Evolutionary conservation across 257 asterid genomes (phyloP), one percentile per base, ranked within the genome.

Genomic region (Plantago major): DNA sequence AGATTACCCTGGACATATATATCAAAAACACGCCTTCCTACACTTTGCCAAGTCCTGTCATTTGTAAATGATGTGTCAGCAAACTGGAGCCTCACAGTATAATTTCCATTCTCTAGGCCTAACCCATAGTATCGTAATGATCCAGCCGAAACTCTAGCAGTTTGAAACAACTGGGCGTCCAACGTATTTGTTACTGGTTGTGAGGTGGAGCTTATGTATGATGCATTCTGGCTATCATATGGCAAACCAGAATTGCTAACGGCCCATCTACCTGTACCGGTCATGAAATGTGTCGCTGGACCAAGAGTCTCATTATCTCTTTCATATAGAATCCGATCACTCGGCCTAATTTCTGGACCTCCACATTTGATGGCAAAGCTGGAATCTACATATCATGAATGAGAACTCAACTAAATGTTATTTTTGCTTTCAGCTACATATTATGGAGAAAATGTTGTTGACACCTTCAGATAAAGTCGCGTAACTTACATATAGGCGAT

Each of bases 101-200:
- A 89, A 54, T 84, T 81, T 14, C 97, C 97, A 67, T 89, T 89
- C 75, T 86, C 73, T n/a, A 89, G 78, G 73, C 86, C 89, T 73
- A 89, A 69, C 30, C 97, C 97, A 56, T 81, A 89, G 78, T 80
- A 89, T 71, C 97, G 82, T 13, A 89, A 79, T 26, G 97, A 86
- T 66, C 94, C 95, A 59, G 91, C 89, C 7, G 97, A 86, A 52
- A 80, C 51, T 7, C 95, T 80, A 14, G 87, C 78, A 44, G 81
- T 70, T 64, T 75, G 91, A 77, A 80, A 84, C 53, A 89, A 16
- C 75, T 81, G 89, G 0, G 92, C 56, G 71, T 89, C 89, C 59
- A 75, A 40, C 65, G 97, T 82, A 63, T 78, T 82, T 14, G 84
- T 73, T 56, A 71, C 26, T 22, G 26, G 26, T 22, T 22, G 26